These are phyloP conservation scores for Dalbergia oliveri DNA, from an alignment of 306 rosid species.

Conservation along the genomic window DNA sequence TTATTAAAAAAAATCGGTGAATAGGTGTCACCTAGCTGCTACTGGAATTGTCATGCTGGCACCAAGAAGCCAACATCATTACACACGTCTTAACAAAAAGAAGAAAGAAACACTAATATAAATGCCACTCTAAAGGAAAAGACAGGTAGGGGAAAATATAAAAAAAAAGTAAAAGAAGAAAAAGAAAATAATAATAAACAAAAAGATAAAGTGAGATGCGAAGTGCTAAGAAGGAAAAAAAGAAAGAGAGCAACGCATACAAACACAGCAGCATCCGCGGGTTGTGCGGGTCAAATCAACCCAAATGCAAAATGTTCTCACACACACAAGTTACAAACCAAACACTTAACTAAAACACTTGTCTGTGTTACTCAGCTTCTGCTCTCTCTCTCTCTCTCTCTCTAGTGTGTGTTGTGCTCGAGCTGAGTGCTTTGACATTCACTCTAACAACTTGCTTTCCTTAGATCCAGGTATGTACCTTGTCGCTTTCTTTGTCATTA, in stretches of 20 bases:
- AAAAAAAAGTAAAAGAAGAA: neutral
- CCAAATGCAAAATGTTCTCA: constrained; percentile 21
- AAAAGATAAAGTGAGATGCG: constrained; percentile 40
- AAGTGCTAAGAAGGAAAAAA: constrained; percentile 12
- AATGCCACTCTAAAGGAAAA: constrained; percentile 19
- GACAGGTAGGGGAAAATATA: constrained; percentile 38
- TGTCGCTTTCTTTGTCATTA: constrained; percentile 37
- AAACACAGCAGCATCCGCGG: constrained; percentile 36
- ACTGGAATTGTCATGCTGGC: constrained; percentile 37
- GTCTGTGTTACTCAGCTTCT: constrained; percentile 11
- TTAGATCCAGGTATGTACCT: constrained; percentile 79
- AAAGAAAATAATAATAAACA: neutral
- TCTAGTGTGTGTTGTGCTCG: neutral
- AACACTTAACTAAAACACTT: neutral
- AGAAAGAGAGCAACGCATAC: neutral
- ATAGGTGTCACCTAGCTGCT: constrained; percentile 33
- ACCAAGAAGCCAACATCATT: constrained; percentile 44
- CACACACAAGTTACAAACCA: neutral
- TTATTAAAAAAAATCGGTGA: too few relatives aligned
- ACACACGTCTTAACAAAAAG: constrained; percentile 45
- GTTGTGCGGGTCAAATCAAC: constrained; percentile 70
- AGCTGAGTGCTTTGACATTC: constrained; percentile 32
- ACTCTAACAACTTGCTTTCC: constrained; percentile 35
- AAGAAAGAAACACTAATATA: constrained; percentile 18
- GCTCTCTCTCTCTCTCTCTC: neutral